A percentile compares a stretch with the other conserved stretches of the same genome.
These are phyloP conservation scores for Phaffia rhodozyma DNA, from an alignment of 1,284 basidiomycete species.

Conservation along the genomic window DNA sequence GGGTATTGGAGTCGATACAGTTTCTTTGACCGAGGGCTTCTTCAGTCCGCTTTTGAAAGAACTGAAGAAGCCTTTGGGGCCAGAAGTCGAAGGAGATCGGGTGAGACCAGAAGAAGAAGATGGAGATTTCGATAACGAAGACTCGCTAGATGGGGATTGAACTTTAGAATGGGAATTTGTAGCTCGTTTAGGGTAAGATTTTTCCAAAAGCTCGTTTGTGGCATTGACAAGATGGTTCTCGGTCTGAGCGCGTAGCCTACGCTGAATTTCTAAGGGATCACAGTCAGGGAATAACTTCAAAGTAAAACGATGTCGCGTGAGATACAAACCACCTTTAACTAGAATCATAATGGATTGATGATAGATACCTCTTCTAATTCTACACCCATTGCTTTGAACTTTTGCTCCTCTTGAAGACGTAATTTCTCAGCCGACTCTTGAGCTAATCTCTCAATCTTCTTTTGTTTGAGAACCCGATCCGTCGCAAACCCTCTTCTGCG, in stretches of 20 bases:
- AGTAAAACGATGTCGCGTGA: too few relatives aligned
- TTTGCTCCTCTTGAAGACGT: slow-evolving; percentile 24
- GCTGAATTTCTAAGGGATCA: background rate
- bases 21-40: too few relatives aligned
- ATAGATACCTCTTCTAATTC: background rate
- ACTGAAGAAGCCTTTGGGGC: too few relatives aligned
- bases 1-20: too few relatives aligned
- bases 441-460: slow-evolving; percentile 55
- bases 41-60: too few relatives aligned
- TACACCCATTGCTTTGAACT: background rate
- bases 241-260: background rate
- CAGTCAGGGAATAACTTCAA: slow-evolving; percentile 8
- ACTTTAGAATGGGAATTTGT: too few relatives aligned
- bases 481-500: background rate
- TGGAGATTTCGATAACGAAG: too few relatives aligned
- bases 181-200: slow-evolving; percentile 5
- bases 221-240: slow-evolving; percentile 5
- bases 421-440: slow-evolving; percentile 23
- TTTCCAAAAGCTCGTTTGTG: slow-evolving; percentile 2
- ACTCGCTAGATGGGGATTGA: too few relatives aligned
- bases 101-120: too few relatives aligned
- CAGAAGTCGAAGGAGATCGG: too few relatives aligned
- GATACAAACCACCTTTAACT: too few relatives aligned
- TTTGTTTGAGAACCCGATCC: slow-evolving; percentile 78
- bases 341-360: background rate